These are phyloP conservation scores for Aspergillus egyptiacus DNA, from an alignment of 495 filamentous ascomycete genomes.

Conservation along the genomic window DNA sequence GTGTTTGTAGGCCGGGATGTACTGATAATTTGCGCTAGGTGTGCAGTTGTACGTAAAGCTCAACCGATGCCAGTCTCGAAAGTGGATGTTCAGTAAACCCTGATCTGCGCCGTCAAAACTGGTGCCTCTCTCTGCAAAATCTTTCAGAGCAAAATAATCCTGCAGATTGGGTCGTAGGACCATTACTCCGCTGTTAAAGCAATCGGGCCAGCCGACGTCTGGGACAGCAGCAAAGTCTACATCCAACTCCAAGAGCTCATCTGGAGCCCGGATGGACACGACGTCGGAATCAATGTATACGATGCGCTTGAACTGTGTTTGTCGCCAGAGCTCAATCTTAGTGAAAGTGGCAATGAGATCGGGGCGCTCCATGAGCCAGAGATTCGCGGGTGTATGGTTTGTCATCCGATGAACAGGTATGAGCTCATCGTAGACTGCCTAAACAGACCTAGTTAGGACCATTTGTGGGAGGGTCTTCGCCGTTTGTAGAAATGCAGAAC, in stretches of 20 bases:
- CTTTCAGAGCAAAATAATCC: conserved; percentile 77
- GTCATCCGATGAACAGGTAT: conserved; percentile 75
- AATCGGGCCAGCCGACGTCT: conserved; percentile 96
- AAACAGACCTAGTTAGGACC: conserved; percentile 10
- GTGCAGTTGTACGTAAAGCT: conserved; percentile 98
- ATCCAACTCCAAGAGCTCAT: conserved; percentile 80
- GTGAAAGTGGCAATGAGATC: conserved; percentile 91
- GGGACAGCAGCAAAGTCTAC: conserved; percentile 82
- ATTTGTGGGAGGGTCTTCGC: background rate
- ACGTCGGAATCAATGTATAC: conserved; percentile 92
- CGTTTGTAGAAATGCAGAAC: background rate
- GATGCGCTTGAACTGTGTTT: conserved; percentile 81
- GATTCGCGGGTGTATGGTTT: conserved; percentile 71
- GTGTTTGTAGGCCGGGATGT: conserved; percentile 88
- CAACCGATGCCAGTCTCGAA: conserved; percentile 77
- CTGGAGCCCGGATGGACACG: conserved; percentile 77
- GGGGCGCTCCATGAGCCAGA: conserved; percentile 84
- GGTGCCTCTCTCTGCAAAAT: conserved; percentile 75
- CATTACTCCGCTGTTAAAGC: conserved; percentile 97
- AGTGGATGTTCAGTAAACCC: conserved; percentile 92
- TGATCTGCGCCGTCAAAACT: conserved; percentile 98
- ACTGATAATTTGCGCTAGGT: conserved; percentile 89
- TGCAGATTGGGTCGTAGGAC: conserved; percentile 78
- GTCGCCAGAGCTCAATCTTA: conserved; percentile 92
- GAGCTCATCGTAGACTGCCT: conserved; percentile 84